Conservation (phyloP, 1,139 yeast genomes). For the Taphrina populina region DNA sequence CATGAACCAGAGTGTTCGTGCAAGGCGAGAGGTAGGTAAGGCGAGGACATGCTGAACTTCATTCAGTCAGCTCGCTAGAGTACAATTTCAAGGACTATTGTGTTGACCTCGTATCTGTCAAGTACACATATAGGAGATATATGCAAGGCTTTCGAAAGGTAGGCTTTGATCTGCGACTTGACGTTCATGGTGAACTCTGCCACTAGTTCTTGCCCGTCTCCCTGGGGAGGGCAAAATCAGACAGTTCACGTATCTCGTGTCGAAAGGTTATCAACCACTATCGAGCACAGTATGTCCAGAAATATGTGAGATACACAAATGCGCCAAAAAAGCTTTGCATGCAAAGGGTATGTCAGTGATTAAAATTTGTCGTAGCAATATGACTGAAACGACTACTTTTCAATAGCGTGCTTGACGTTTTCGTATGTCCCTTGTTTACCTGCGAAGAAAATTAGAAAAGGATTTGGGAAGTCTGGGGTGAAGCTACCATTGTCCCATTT, state of each 20-base stretch:
- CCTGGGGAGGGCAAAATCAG: conserved; percentile 15
- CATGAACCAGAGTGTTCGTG: no score
- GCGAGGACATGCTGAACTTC: no score
- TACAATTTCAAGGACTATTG: neutral
- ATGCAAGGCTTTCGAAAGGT: conserved; percentile 31
- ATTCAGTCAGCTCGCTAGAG: no score
- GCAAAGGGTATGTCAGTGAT: neutral
- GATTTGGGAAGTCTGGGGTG: neutral
- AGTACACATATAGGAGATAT: conserved; percentile 14
- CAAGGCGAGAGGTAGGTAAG: no score
- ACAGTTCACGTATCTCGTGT: conserved; percentile 13
- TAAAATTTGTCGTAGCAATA: neutral
- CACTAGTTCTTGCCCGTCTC: neutral
- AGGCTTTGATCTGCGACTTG: conserved; percentile 4
- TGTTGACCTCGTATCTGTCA: conserved; percentile 32
- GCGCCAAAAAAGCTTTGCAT: no score
- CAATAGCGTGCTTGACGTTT: conserved; percentile 19
- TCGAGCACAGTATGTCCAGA: neutral
- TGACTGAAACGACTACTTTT: conserved; percentile 6
- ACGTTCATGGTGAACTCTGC: conserved; percentile 25
- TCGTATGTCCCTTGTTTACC: conserved; percentile 30
- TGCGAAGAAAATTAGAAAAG: no score
- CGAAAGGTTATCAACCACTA: neutral
- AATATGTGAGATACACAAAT: no score
- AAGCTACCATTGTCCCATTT: conserved; percentile 67